Conservation (phyloP, 768 basidiomycete species). For the Auricularia sp. region DNA sequence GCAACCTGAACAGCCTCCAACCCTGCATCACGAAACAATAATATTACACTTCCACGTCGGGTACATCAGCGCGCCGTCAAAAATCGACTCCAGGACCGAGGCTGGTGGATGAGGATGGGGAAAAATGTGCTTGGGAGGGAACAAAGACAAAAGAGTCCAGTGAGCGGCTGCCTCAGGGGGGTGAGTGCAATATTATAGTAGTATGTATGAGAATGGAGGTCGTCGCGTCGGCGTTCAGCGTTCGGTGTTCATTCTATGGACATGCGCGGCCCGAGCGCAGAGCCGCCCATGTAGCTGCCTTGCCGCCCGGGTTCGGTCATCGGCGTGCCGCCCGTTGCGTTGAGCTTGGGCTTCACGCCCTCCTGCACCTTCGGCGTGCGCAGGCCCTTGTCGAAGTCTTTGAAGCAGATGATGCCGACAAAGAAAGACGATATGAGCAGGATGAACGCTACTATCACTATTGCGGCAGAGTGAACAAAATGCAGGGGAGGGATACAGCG, state of each 20-base stretch:
- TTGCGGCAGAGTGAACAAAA: neutral
- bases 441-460: constrained; percentile 69
- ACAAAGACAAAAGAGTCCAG: too few relatives aligned
- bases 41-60: too few relatives aligned
- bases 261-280: constrained; percentile 50
- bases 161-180: too few relatives aligned
- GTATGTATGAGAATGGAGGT: too few relatives aligned
- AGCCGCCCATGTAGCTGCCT: constrained; percentile 39
- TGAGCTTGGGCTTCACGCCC: constrained; percentile 9
- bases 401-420: constrained; percentile 69
- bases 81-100: too few relatives aligned
- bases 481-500: constrained; percentile 1
- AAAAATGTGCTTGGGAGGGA: too few relatives aligned
- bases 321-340: constrained; percentile 28
- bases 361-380: constrained; percentile 55
- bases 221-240: too few relatives aligned
- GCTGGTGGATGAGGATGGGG: too few relatives aligned
- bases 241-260: constrained; percentile 55
- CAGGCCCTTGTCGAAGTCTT: constrained; percentile 77
- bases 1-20: too few relatives aligned
- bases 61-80: too few relatives aligned
- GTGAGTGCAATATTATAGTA: too few relatives aligned
- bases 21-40: too few relatives aligned
- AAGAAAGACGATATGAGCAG: constrained; percentile 64
- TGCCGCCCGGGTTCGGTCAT: constrained; percentile 33